These are phyloP conservation scores for Metarhizium humberi DNA, from an alignment of 2,329 filamentous ascomycete species.

Conservation along the genomic window DNA sequence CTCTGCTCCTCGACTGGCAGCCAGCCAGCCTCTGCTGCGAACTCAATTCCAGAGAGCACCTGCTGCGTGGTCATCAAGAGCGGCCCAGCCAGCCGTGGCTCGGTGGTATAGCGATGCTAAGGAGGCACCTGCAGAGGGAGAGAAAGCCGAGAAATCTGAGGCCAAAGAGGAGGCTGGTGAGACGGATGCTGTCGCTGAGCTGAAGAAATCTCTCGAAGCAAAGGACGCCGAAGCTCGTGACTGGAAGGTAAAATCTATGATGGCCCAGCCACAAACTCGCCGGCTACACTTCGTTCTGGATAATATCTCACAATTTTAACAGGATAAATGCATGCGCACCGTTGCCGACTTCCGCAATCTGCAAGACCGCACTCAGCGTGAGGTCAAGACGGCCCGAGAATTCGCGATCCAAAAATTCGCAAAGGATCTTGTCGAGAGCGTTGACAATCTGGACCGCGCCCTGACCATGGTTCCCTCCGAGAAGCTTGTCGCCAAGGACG, in stretches of 20 bases:
- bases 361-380: conserved; percentile 86
- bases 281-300: background rate
- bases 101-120: conserved; percentile 43
- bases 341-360: conserved; percentile 97
- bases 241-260: conserved; percentile 61
- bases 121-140: conserved; percentile 19
- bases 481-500: conserved; percentile 51
- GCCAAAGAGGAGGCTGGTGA: conserved; percentile 18
- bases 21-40: conserved; percentile 25
- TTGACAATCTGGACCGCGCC: conserved; percentile 96
- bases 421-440: conserved; percentile 85
- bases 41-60: conserved; percentile 28
- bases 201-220: conserved; percentile 43
- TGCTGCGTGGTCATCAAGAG: conserved; percentile 26
- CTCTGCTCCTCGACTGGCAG: conserved; percentile 27
- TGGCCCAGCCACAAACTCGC: background rate
- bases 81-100: conserved; percentile 22
- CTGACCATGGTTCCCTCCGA: conserved; percentile 68
- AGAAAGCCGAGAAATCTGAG: conserved; percentile 19
- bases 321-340: conserved; percentile 93
- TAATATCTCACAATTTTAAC: conserved; percentile 3
- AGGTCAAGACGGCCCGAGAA: conserved; percentile 77
- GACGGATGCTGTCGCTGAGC: conserved; percentile 28
- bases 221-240: conserved; percentile 53
- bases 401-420: conserved; percentile 96